Base-by-base conservation (phyloP, 208 protist genomes). In the Leishmania amazonensis region DNA sequence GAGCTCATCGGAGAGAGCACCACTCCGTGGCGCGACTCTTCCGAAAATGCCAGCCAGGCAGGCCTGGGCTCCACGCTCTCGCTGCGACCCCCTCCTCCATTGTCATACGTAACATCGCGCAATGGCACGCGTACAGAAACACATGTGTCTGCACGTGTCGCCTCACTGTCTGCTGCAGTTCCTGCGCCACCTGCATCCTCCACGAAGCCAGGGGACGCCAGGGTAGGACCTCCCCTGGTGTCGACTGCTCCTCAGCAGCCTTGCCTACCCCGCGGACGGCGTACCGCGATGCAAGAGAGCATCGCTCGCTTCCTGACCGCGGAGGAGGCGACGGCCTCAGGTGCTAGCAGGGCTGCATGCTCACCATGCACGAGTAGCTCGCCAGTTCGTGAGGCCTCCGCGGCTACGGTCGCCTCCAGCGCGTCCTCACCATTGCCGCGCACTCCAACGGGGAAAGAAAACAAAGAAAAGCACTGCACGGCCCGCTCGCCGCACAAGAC, bases 241-340 rank as follows among this genome's bases (percentile, higher is more conserved):
- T 57, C 28, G 9, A 40, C 35, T 64, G 51, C 73, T 4, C 53
- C 49, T 31, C 35, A 73, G 68, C 42, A 21, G 71, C n/a, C n/a
- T n/a, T 35, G 45, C 40, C n/a, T 42, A 1, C 49, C 5, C 19
- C 15, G 31, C 15, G n/a, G 28, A 17, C 42, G 76, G 7, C 54
- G 72, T 15, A 60, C 57, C 21, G 71, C 65, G 13, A 81, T 85
- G 74, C 83, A 57, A 58, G 62, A 60, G 38, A 85, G 83, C 74
- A 85, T 85, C 49, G 78, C 80, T 17, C 83, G 83, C 65, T 85
- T 85, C 28, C 65, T 85, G 19, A 58, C 5, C 35, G 72, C 8
- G 3, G 51, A 42, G n/a, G 73, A 77, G 54, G 19, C 17, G 35
- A 42, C 19, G 17, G 73, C 54, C 35, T 42, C 73, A 13, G 15